Evolutionary conservation across 768 basidiomycete genomes (phyloP), one percentile per base, ranked within the genome.

Genomic region (Neoboletus subvelutipes): DNA sequence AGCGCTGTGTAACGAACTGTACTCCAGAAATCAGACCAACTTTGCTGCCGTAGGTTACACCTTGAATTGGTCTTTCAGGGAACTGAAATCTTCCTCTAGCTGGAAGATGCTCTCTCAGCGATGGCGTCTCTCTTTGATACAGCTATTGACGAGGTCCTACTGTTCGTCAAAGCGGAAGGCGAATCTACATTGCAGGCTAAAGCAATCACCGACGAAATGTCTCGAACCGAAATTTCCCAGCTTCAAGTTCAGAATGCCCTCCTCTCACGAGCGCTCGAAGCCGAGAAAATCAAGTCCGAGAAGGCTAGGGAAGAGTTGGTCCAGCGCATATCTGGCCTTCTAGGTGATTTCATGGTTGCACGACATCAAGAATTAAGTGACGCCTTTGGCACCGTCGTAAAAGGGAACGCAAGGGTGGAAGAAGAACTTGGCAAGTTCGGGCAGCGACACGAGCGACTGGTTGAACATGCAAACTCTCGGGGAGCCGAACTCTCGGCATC

Each of bases 301-400:
- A 82, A 79, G 48, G 83, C 88, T 1, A 88, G 85, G 56, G 84
- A 86, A 41, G 87, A 90, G 40, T 70, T 96, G 13, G 71, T 94
- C n/a, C 80, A 87, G 41, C 86, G 85, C 39, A 79, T 96, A 49
- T 88, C 90, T 1, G 77, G 77, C 4, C 77, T 94, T 61, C 74
- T 97, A 2, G 84, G 81, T 12, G 86, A 82, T 28, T 95, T 88
- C 69, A 80, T 86, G 31, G 73, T 80, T 42, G 80, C 86, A 46
- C 83, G 90, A 29, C 88, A 94, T 66, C 76, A 78, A 17, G 83
- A 82, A 20, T 73, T 94, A 51, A 78, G 80, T 40, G 81, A 83
- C 28, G 80, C 83, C 2, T 77, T 91, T 50, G 74, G 74, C 1
- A 67, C 73, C 41, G 73, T 90, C 26, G 78, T 81, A 37, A 75